A percentile compares a stretch with the other conserved stretches of the same genome.
phyloP scores from a whole-genome alignment of 2,329 filamentous ascomycete species.

The Metarhizium sp. region DNA sequence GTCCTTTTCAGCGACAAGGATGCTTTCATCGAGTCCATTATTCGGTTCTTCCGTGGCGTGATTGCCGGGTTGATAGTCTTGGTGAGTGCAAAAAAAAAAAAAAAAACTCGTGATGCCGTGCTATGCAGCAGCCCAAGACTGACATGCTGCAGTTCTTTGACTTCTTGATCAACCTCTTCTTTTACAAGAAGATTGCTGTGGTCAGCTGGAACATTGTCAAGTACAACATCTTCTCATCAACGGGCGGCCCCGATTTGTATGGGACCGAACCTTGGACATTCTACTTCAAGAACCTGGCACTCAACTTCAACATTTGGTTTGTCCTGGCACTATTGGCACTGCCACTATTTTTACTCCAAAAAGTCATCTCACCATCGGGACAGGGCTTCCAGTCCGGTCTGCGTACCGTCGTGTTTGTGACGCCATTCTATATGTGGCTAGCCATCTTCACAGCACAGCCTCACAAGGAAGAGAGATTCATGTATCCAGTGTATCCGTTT shows the following conservation, averaged over 20 bases:
- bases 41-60: conserved; percentile 57
- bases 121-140: not conserved
- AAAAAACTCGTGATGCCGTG: no score
- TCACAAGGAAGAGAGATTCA: conserved; percentile 97
- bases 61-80: conserved; percentile 59
- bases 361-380: conserved; percentile 50
- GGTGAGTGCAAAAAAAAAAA: conserved; percentile 35
- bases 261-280: conserved; percentile 96
- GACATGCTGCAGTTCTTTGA: conserved; percentile 49
- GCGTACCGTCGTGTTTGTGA: conserved; percentile 66
- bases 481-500: conserved; percentile 94
- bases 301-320: conserved; percentile 98
- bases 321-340: conserved; percentile 64
- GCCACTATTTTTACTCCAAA: conserved; percentile 68
- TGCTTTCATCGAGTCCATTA: conserved; percentile 48
- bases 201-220: conserved; percentile 89
- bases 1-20: conserved; percentile 44
- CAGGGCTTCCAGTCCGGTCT: conserved; percentile 61
- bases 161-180: conserved; percentile 65
- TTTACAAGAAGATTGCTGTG: conserved; percentile 69
- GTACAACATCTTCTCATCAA: conserved; percentile 85
- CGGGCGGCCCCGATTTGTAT: conserved; percentile 82
- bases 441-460: conserved; percentile 84
- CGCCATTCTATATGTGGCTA: conserved; percentile 92
- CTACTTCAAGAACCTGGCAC: conserved; percentile 78